phyloP scores from a whole-genome alignment of 306 rosid species.

The Malus asiatica region DNA sequence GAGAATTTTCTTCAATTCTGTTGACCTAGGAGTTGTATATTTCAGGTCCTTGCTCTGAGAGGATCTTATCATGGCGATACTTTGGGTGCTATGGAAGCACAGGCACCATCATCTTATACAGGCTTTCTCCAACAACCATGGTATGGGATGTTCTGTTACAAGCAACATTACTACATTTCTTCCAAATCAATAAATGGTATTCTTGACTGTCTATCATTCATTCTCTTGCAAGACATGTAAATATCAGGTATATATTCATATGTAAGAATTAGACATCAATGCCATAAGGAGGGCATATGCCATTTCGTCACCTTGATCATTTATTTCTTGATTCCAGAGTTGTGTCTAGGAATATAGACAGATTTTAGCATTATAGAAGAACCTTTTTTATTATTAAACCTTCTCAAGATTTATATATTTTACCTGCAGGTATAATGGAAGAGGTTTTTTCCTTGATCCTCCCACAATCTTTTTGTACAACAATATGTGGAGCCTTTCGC shows the following conservation, averaged over 20 bases:
- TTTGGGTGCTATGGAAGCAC: constrained; percentile 99
- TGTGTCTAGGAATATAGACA: neutral
- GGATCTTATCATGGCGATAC: constrained; percentile 98
- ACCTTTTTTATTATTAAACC: constrained; percentile 5
- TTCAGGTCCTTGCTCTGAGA: constrained; percentile 81
- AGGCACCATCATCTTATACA: constrained; percentile 90
- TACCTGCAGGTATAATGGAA: constrained; percentile 77
- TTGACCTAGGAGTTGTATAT: constrained; percentile 17
- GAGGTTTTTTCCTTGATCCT: constrained; percentile 90
- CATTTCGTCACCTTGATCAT: neutral
- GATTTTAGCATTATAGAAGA: neutral
- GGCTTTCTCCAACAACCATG: constrained; percentile 98
- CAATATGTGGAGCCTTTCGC: constrained; percentile 57
- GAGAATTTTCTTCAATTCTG: neutral
- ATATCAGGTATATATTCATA: neutral
- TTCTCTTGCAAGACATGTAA: neutral
- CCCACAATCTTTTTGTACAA: constrained; percentile 68
- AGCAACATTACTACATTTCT: neutral
- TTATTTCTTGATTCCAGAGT: neutral
- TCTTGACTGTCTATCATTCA: no score
- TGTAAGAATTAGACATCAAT: neutral
- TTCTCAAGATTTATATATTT: constrained; percentile 21
- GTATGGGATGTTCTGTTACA: constrained; percentile 28
- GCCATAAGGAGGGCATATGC: neutral
- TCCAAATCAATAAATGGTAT: neutral